A percentile compares a stretch with the other conserved stretches of the same genome.
Evolutionary conservation across 805 yeast genomes (phyloP).

Genomic region (Cyberlindnera saturnus): DNA sequence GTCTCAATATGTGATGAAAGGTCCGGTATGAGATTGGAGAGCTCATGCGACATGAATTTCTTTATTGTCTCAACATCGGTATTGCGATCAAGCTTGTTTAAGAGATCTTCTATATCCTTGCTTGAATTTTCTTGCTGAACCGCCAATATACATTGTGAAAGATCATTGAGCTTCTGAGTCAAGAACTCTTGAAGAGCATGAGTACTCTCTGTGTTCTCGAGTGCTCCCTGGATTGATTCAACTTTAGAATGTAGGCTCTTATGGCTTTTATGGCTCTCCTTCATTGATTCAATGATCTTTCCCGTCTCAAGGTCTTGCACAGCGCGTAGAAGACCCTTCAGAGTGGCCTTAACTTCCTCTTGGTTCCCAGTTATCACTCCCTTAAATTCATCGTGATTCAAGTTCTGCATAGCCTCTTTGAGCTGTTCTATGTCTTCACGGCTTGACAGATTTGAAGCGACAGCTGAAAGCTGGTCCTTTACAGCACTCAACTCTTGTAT

Average conservation of each 20-base stretch:
- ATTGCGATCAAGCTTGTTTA: not conserved
- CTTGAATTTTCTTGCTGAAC: not conserved
- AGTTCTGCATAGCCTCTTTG: not conserved
- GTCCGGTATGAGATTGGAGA: no score
- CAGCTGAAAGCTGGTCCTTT: not conserved
- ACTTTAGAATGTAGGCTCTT: not conserved
- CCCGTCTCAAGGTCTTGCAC: not conserved
- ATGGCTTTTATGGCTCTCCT: no score
- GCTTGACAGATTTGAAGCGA: not conserved
- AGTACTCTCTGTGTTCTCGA: no score
- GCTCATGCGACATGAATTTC: not conserved
- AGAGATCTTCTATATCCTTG: not conserved
- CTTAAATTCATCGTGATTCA: not conserved
- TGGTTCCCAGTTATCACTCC: not conserved
- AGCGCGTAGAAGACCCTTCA: not conserved
- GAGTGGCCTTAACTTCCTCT: not conserved
- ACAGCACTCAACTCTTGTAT: not conserved
- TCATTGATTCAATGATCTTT: not conserved
- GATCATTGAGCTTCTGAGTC: not conserved
- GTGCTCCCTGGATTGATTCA: not conserved
- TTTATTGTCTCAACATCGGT: not conserved
- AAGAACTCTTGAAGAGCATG: not conserved
- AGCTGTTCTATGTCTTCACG: not conserved
- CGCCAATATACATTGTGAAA: not conserved
- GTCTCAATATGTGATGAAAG: not conserved